Conservation (phyloP, 139 green algal species). For the Chlorella sorokiniana region DNA sequence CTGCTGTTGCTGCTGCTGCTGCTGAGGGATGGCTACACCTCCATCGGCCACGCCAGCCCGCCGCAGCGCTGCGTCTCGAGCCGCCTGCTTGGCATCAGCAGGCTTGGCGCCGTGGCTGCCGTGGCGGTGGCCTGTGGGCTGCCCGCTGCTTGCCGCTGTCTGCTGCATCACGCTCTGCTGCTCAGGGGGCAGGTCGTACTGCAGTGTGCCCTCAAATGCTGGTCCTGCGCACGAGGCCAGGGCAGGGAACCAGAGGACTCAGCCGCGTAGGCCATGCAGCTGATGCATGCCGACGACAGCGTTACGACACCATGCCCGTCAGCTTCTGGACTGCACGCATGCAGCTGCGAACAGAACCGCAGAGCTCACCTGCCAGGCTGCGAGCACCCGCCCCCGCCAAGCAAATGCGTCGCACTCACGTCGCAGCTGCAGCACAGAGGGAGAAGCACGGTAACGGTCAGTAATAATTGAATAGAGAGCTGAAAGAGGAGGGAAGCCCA, state of each 20-base stretch:
- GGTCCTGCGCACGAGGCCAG: conserved; percentile 12
- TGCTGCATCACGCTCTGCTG: conserved; percentile 42
- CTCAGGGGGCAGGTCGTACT: conserved; percentile 21
- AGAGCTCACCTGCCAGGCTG: conserved; percentile 23
- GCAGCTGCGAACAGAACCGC: no score
- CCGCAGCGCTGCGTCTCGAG: conserved; percentile 19
- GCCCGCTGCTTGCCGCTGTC: conserved; percentile 37
- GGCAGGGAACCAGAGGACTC: neutral
- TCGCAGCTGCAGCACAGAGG: conserved; percentile 2
- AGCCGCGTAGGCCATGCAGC: neutral
- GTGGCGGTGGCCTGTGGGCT: conserved; percentile 35
- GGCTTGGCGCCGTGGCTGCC: conserved; percentile 18
- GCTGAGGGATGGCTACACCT: neutral
- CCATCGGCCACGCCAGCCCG: neutral
- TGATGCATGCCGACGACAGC: no score
- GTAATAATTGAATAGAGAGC: neutral
- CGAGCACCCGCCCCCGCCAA: conserved; percentile 13
- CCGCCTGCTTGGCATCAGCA: neutral
- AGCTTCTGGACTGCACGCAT: neutral
- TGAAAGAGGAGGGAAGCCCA: neutral
- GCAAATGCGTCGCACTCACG: conserved; percentile 17
- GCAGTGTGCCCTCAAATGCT: conserved; percentile 6
- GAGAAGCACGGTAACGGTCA: neutral
- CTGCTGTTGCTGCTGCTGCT: conserved; percentile 7
- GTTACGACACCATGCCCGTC: neutral